Evolutionary conservation across 2,329 filamentous ascomycete species (phyloP).

Genomic region (Curvularia sp.): DNA sequence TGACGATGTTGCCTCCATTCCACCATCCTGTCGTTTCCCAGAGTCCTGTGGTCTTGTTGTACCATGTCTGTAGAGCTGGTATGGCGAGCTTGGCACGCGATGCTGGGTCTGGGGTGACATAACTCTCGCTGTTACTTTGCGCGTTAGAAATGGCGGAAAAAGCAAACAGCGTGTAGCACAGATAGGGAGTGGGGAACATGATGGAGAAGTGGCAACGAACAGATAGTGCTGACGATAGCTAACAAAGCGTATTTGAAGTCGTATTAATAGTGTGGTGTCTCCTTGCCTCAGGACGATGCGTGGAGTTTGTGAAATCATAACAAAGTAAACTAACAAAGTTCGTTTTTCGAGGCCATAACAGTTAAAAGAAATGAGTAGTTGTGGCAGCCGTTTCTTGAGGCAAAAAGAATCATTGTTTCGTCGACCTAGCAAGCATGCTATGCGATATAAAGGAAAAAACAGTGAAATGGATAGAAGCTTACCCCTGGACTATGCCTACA

Average conservation of each 20-base stretch:
- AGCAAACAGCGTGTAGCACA: slow-evolving; percentile 24
- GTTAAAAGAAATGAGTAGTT: not conserved
- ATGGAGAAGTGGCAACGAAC: not conserved
- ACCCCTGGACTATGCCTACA: slow-evolving; percentile 15
- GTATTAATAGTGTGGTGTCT: not conserved
- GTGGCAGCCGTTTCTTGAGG: not conserved
- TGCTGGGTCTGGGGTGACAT: slow-evolving; percentile 25
- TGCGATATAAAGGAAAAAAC: not conserved
- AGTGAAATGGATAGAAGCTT: slow-evolving; percentile 5
- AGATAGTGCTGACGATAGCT: not conserved
- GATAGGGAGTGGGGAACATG: slow-evolving; percentile 30
- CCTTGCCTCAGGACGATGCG: not conserved
- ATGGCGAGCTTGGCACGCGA: slow-evolving; percentile 46
- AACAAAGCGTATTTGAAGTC: not conserved
- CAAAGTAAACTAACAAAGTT: not conserved
- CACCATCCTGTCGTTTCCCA: slow-evolving; percentile 75
- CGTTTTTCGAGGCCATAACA: not conserved
- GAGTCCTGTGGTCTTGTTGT: slow-evolving; percentile 65
- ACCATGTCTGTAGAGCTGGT: slow-evolving; percentile 65
- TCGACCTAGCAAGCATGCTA: not conserved
- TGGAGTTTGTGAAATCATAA: not conserved
- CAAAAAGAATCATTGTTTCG: not conserved
- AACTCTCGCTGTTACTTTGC: slow-evolving; percentile 28
- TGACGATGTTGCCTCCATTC: slow-evolving; percentile 74
- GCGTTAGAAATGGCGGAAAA: slow-evolving; percentile 29